Conservation (phyloP, 805 yeast species). For the Clavispora fructus region DNA sequence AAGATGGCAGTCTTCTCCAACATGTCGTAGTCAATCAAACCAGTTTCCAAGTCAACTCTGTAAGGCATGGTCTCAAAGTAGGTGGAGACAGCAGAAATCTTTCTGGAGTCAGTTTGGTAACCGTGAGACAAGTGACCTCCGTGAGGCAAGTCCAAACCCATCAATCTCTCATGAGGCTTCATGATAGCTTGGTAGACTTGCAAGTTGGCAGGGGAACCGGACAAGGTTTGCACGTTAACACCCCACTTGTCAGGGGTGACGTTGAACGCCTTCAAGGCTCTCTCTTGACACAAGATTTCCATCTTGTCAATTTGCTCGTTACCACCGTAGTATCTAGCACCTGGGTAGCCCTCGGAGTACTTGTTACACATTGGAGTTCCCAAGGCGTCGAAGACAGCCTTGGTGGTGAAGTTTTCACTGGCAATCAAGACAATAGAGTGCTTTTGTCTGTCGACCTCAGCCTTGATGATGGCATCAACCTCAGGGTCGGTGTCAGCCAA, state of each 20-base stretch:
- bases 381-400: slow-evolving; percentile 91
- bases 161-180: slow-evolving; percentile 92
- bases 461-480: slow-evolving; percentile 63
- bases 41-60: slow-evolving; percentile 87
- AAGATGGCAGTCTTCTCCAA: slow-evolving; percentile 85
- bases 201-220: slow-evolving; percentile 97
- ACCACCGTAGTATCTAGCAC: slow-evolving; percentile 98
- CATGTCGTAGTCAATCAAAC: slow-evolving; percentile 92
- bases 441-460: slow-evolving; percentile 87
- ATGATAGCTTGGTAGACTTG: slow-evolving; percentile 93
- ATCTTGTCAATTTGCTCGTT: slow-evolving; percentile 94
- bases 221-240: slow-evolving; percentile 91
- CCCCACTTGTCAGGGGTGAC: slow-evolving; percentile 88
- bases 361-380: slow-evolving; percentile 98
- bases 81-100: slow-evolving; percentile 92
- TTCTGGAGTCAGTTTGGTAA: slow-evolving; percentile 89
- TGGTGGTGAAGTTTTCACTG: slow-evolving; percentile 94
- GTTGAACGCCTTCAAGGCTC: slow-evolving; percentile 88
- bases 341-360: slow-evolving; percentile 99
- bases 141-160: slow-evolving; percentile 98
- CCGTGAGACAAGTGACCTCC: slow-evolving; percentile 99
- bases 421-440: slow-evolving; percentile 93
- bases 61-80: slow-evolving; percentile 99
- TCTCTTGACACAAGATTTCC: slow-evolving; percentile 85
- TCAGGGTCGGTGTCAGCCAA: slow-evolving; percentile 74